A percentile compares a stretch with the other conserved stretches of the same genome.
Conservation (phyloP, 495 filamentous ascomycete genomes). For the Ascobolus immersus region DNA sequence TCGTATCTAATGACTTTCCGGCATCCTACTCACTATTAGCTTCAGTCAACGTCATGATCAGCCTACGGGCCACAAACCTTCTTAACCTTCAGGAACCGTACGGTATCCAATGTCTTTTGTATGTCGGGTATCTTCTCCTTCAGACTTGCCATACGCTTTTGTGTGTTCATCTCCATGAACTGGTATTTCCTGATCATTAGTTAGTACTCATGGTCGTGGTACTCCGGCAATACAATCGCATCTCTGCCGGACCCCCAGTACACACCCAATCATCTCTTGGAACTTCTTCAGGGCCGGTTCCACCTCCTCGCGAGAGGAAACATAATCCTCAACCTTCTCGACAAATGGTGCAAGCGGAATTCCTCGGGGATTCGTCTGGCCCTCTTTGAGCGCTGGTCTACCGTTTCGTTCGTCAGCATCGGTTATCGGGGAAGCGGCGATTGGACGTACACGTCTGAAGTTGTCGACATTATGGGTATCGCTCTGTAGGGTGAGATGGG, state of each 20-base stretch:
- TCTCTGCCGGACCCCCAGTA: constrained; percentile 7
- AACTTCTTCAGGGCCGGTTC: constrained; percentile 74
- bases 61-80: constrained; percentile 22
- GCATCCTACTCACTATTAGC: constrained; percentile 11
- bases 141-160: constrained; percentile 53
- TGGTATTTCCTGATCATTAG: constrained; percentile 59
- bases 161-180: constrained; percentile 92
- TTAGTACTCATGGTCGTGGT: too few relatives aligned
- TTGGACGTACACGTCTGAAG: too few relatives aligned
- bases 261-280: constrained; percentile 94
- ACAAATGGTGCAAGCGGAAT: constrained; percentile 91
- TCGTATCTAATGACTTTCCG: constrained; percentile 51
- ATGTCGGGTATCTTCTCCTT: constrained; percentile 95
- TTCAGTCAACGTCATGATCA: not conserved
- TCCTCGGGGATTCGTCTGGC: constrained; percentile 63
- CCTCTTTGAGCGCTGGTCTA: too few relatives aligned
- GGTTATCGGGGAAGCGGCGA: too few relatives aligned
- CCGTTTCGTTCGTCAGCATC: too few relatives aligned
- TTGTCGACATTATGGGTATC: too few relatives aligned
- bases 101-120: constrained; percentile 86
- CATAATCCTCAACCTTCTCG: constrained; percentile 88
- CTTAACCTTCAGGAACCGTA: constrained; percentile 49
- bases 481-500: too few relatives aligned
- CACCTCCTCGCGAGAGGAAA: constrained; percentile 62
- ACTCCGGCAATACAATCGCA: too few relatives aligned